Evolutionary conservation across 2,329 filamentous ascomycete genomes (phyloP).

Genomic region (Penicillium decumbens): DNA sequence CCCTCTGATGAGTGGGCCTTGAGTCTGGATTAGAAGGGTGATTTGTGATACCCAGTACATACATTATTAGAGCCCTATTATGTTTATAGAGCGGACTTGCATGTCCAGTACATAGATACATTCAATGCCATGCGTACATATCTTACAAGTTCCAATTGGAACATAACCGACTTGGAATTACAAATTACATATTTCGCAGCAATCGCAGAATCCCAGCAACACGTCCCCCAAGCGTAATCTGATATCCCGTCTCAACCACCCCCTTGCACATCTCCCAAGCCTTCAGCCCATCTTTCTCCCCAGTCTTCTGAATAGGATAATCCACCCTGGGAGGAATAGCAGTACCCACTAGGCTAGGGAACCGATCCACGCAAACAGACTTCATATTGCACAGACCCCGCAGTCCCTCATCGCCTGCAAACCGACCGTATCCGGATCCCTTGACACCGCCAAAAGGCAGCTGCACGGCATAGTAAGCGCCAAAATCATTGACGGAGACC

Average conservation of each 20-base stretch:
- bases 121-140: neutral
- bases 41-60: neutral
- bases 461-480: slow-evolving; percentile 85
- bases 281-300: slow-evolving; percentile 53
- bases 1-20: neutral
- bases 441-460: slow-evolving; percentile 89
- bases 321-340: slow-evolving; percentile 73
- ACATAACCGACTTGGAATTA: neutral
- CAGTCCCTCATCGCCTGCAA: slow-evolving; percentile 85
- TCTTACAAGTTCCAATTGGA: neutral
- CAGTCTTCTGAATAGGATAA: slow-evolving; percentile 70
- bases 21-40: neutral
- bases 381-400: slow-evolving; percentile 82
- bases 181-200: slow-evolving; percentile 35
- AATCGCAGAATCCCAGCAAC: slow-evolving; percentile 37
- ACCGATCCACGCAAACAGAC: slow-evolving; percentile 73
- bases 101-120: neutral
- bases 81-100: neutral
- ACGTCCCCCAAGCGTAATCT: slow-evolving; percentile 41
- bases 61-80: neutral
- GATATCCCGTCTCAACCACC: slow-evolving; percentile 46
- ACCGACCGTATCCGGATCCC: slow-evolving; percentile 86
- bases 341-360: slow-evolving; percentile 57
- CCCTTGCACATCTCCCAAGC: slow-evolving; percentile 56
- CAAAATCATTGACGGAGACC: slow-evolving; percentile 95